Percentiles rank a stretch among this genome's conserved stretches.
Evolutionary conservation across 192 early-diverging fungal species (phyloP).

Genomic region (Coemansia sp.): DNA sequence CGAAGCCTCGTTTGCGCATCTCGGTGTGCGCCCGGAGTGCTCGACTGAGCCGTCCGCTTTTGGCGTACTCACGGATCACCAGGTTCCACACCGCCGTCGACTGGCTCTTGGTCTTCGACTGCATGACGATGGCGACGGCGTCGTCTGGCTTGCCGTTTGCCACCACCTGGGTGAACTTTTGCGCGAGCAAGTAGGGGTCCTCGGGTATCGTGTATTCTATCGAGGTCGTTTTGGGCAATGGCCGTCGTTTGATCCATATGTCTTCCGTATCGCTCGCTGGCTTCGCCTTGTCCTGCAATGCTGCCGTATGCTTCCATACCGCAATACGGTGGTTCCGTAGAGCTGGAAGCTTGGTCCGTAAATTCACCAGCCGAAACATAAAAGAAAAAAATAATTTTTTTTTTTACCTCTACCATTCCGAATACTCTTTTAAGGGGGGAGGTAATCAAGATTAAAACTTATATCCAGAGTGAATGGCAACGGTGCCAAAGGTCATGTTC

Average conservation of each 20-base stretch:
- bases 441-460: constrained; percentile 65
- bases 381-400: no score
- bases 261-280: constrained; percentile 1
- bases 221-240: constrained; percentile 45
- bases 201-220: constrained; percentile 44
- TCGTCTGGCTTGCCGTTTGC: constrained; percentile 42
- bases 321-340: no score
- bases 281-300: no score
- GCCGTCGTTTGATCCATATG: constrained; percentile 31
- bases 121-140: constrained; percentile 51
- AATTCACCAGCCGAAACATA: no score
- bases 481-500: constrained; percentile 95
- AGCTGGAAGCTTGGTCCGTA: no score
- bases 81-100: constrained; percentile 49
- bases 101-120: constrained; percentile 30
- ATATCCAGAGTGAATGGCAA: constrained; percentile 93
- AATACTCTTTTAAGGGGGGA: no score
- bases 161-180: constrained; percentile 42
- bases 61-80: constrained; percentile 47
- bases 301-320: no score
- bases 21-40: constrained; percentile 43
- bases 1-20: constrained; percentile 45
- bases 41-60: constrained; percentile 32
- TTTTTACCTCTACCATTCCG: no score
- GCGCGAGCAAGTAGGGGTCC: constrained; percentile 39